Percentiles rank a stretch among this genome's conserved stretches.
phyloP scores from a whole-genome alignment of 1,284 basidiomycete species.

The Fomes fomentarius region DNA sequence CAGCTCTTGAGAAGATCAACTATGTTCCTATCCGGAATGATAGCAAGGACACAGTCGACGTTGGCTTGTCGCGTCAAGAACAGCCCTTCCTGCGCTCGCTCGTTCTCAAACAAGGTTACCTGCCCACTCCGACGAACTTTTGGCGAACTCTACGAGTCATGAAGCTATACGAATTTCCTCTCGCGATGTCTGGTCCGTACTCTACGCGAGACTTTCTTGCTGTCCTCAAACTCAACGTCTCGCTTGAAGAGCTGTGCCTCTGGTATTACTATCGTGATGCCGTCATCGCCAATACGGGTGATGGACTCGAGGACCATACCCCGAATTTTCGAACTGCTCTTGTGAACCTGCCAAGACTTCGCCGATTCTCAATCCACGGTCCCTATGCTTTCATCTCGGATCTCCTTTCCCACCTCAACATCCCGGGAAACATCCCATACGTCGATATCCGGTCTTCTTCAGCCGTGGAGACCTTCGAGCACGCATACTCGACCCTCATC shows the following conservation, averaged over 20 bases:
- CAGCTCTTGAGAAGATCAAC: constrained; percentile 4
- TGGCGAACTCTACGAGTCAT: constrained; percentile 4
- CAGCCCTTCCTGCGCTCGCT: constrained; percentile 6
- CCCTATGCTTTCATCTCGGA: not conserved
- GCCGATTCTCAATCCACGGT: not conserved
- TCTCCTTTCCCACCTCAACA: not conserved
- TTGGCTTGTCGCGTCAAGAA: not conserved
- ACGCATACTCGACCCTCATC: not conserved
- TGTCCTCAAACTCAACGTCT: not conserved
- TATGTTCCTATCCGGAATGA: not conserved
- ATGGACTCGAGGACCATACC: not conserved
- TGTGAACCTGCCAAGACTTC: not conserved
- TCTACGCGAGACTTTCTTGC: not conserved
- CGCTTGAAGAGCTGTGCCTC: constrained; percentile 5
- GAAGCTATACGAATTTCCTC: not conserved
- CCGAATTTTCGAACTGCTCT: not conserved
- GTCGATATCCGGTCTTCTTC: not conserved
- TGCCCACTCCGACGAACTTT: not conserved
- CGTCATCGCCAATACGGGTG: not conserved
- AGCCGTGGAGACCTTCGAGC: not conserved
- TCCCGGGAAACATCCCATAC: not conserved
- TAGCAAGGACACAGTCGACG: not conserved
- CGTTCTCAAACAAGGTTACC: not conserved
- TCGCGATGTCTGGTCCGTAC: not conserved
- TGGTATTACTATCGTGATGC: not conserved